Evolutionary conservation across 2,329 filamentous ascomycete genomes (phyloP).

Genomic region (Epichloe sibirici): DNA sequence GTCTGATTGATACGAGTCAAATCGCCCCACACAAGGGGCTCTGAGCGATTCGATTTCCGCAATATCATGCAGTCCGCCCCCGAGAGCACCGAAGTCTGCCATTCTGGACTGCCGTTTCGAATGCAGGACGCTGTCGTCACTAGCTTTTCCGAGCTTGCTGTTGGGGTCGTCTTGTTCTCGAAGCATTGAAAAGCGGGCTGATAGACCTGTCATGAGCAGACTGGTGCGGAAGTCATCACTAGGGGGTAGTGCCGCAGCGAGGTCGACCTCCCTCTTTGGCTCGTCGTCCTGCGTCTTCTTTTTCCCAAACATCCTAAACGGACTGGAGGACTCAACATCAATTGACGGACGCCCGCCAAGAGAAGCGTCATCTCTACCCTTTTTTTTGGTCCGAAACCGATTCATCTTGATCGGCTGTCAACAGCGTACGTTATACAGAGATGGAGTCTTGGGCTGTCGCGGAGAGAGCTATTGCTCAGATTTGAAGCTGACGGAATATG

Average conservation of each 20-base stretch:
- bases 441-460: neutral
- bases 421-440: neutral
- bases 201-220: conserved; percentile 88
- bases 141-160: conserved; percentile 83
- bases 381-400: conserved; percentile 63
- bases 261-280: conserved; percentile 55
- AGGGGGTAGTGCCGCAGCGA: conserved; percentile 66
- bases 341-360: conserved; percentile 35
- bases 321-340: conserved; percentile 40
- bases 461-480: neutral
- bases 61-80: conserved; percentile 62
- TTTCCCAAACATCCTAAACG: conserved; percentile 44
- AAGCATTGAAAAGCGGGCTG: conserved; percentile 92
- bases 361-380: conserved; percentile 45
- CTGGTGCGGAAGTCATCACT: conserved; percentile 90
- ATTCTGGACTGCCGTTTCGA: conserved; percentile 71
- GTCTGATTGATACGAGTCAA: conserved; percentile 56
- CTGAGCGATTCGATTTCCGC: conserved; percentile 78
- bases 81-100: conserved; percentile 49
- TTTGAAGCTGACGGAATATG: neutral
- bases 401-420: conserved; percentile 40
- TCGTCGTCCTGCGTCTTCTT: conserved; percentile 44
- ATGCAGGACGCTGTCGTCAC: conserved; percentile 83
- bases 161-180: conserved; percentile 86
- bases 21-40: conserved; percentile 45